Evolutionary conservation across 2,329 filamentous ascomycete species (phyloP).

Genomic region (Emergomyces pasteurianus): DNA sequence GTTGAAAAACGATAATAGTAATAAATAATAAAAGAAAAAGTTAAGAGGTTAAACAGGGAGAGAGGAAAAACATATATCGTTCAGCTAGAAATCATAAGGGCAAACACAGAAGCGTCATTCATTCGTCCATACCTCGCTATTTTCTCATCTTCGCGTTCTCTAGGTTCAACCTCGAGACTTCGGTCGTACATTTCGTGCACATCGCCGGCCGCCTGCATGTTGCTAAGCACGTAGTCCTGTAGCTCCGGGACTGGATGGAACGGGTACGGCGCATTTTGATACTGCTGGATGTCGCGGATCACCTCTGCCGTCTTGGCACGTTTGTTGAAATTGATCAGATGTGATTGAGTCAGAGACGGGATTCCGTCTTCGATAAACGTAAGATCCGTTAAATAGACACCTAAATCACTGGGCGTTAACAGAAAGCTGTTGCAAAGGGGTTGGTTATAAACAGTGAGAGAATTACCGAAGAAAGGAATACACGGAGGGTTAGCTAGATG

Average conservation of each 20-base stretch:
- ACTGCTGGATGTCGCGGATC: slow-evolving; percentile 96
- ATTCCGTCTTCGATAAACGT: slow-evolving; percentile 99
- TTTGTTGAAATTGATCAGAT: slow-evolving; percentile 97
- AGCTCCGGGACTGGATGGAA: slow-evolving; percentile 81
- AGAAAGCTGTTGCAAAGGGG: background rate
- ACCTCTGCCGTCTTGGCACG: slow-evolving; percentile 96
- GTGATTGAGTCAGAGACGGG: slow-evolving; percentile 87
- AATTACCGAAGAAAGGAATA: slow-evolving; percentile 89
- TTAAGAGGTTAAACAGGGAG: background rate
- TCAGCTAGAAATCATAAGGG: slow-evolving; percentile 3
- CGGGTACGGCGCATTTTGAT: slow-evolving; percentile 94
- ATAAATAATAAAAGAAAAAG: too few species aligned
- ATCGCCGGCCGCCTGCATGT: slow-evolving; percentile 89
- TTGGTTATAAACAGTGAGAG: slow-evolving; percentile 3
- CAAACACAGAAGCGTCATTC: slow-evolving; percentile 12
- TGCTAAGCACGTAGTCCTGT: slow-evolving; percentile 91
- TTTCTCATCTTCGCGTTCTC: slow-evolving; percentile 97
- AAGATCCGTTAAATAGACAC: slow-evolving; percentile 91
- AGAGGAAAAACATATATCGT: slow-evolving; percentile 6
- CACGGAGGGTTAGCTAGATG: slow-evolving; percentile 92
- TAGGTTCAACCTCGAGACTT: slow-evolving; percentile 82
- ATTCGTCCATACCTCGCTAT: slow-evolving; percentile 66
- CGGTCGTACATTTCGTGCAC: slow-evolving; percentile 99
- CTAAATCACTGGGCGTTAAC: slow-evolving; percentile 34
- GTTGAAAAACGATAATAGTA: background rate